Evolutionary conservation across 176 grass and related monocot genomes (phyloP).

Genomic region (Carex scoparia): DNA sequence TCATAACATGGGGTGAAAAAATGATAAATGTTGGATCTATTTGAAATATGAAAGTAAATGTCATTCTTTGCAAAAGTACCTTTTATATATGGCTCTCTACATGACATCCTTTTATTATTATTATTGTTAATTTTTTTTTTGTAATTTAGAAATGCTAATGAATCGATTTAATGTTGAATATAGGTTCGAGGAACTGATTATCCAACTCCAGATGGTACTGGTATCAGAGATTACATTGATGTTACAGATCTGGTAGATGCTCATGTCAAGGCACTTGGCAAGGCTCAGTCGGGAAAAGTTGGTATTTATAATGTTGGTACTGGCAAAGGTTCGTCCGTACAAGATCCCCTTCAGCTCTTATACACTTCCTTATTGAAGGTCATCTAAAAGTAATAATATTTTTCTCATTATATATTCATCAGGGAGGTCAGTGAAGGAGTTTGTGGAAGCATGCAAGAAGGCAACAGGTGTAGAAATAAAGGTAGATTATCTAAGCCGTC

Average conservation of each 20-base stretch:
- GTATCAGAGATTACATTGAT: slow-evolving; percentile 93
- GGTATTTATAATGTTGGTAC: slow-evolving; percentile 31
- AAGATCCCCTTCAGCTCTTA: slow-evolving; percentile 4
- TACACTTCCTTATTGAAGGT: background rate
- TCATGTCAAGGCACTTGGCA: slow-evolving; percentile 92
- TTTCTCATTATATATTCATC: too few relatives aligned
- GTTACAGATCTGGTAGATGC: slow-evolving; percentile 99
- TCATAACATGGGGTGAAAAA: background rate
- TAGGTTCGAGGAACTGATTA: slow-evolving; percentile 83
- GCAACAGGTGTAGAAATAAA: slow-evolving; percentile 81
- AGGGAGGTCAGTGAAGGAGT: slow-evolving; percentile 94
- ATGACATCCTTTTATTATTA: background rate
- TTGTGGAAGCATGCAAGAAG: slow-evolving; percentile 80
- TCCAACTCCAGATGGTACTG: slow-evolving; percentile 68
- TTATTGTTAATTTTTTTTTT: background rate
- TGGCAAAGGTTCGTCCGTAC: slow-evolving; percentile 49
- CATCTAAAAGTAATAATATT: background rate
- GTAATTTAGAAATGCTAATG: background rate
- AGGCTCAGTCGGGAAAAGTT: slow-evolving; percentile 67
- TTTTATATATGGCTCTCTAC: background rate
- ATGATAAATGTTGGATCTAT: background rate
- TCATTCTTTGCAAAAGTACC: background rate
- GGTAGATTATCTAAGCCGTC: slow-evolving; percentile 54
- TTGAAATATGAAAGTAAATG: background rate
- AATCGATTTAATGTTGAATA: background rate